These are phyloP conservation scores for Brettanomyces bruxellensis DNA, from an alignment of 805 yeast species.

Conservation along the genomic window DNA sequence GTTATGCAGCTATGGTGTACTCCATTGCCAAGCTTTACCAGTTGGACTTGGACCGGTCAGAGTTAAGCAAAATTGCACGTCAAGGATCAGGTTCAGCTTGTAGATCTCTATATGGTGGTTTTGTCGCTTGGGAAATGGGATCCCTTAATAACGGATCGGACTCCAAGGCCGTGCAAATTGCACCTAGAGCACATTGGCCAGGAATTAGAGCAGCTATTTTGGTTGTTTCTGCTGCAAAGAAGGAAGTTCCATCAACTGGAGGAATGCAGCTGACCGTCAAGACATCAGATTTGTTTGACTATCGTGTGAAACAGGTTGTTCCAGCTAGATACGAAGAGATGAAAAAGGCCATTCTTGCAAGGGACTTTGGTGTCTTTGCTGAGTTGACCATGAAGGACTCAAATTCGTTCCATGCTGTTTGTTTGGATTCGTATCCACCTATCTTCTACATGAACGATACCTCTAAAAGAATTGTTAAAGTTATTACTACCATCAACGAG, in stretches of 20 bases:
- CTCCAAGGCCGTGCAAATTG: conserved; percentile 89
- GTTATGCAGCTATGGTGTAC: conserved; percentile 89
- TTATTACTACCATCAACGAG: conserved; percentile 71
- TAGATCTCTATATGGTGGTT: conserved; percentile 94
- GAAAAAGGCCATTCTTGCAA: conserved; percentile 65
- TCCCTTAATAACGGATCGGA: conserved; percentile 65
- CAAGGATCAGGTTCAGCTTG: conserved; percentile 99
- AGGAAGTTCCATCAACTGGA: conserved; percentile 88
- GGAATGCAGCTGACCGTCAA: conserved; percentile 96
- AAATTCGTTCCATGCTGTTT: conserved; percentile 95
- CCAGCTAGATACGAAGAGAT: conserved; percentile 79
- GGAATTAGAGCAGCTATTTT: conserved; percentile 83
- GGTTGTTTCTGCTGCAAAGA: conserved; percentile 88
- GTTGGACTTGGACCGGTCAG: conserved; percentile 78
- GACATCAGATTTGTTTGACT: conserved; percentile 77
- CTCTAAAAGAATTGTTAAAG: conserved; percentile 70
- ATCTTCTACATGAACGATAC: conserved; percentile 91
- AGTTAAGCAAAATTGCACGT: conserved; percentile 87
- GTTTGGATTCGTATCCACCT: conserved; percentile 81
- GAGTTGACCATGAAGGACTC: conserved; percentile 93
- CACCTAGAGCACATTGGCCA: conserved; percentile 84
- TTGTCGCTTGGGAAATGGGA: conserved; percentile 99
- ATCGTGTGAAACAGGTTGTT: conserved; percentile 74
- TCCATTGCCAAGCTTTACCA: conserved; percentile 81
- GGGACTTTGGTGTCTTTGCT: conserved; percentile 75